A percentile compares a stretch with the other conserved stretches of the same genome.
These are phyloP conservation scores for Symbiodinium natans DNA, from an alignment of 73 alveolate genomes.

Conservation along the genomic window DNA sequence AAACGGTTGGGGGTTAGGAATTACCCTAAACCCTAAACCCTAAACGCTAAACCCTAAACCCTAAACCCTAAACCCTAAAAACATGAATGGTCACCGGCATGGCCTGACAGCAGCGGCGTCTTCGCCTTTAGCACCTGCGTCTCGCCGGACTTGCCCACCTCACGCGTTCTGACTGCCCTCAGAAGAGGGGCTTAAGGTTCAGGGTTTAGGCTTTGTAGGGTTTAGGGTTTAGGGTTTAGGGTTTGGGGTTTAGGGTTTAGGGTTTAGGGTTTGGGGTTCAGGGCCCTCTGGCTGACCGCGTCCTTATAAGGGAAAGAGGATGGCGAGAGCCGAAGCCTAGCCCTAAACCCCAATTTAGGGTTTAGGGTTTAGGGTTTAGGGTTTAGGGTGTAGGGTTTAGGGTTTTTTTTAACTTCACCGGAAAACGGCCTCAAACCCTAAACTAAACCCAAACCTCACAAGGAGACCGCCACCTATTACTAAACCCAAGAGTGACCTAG, in stretches of 20 bases:
- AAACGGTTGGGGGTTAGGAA: too few species aligned
- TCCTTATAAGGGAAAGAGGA: too few species aligned
- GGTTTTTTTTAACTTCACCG: too few species aligned
- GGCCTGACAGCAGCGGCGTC: constrained; percentile 66
- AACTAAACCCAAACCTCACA: too few species aligned
- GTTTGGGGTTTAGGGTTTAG: background rate
- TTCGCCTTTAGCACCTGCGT: constrained; percentile 63
- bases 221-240: background rate
- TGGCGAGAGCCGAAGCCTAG: too few species aligned
- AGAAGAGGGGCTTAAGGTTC: background rate
- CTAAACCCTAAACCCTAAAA: background rate
- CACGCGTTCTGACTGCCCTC: background rate
- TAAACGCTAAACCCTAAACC: too few species aligned
- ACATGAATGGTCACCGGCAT: background rate
- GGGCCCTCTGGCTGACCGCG: too few species aligned
- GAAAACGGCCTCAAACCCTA: too few species aligned
- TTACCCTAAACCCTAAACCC: background rate
- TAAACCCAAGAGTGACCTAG: too few species aligned
- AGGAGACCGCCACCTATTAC: too few species aligned
- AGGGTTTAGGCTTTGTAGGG: background rate
- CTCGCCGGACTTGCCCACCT: background rate
- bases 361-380: background rate
- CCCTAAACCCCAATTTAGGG: too few species aligned
- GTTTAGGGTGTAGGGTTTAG: too few species aligned
- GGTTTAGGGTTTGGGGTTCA: background rate